phyloP scores from a whole-genome alignment of 2,329 filamentous ascomycete genomes.

The Emmonsiellopsis sp. region DNA sequence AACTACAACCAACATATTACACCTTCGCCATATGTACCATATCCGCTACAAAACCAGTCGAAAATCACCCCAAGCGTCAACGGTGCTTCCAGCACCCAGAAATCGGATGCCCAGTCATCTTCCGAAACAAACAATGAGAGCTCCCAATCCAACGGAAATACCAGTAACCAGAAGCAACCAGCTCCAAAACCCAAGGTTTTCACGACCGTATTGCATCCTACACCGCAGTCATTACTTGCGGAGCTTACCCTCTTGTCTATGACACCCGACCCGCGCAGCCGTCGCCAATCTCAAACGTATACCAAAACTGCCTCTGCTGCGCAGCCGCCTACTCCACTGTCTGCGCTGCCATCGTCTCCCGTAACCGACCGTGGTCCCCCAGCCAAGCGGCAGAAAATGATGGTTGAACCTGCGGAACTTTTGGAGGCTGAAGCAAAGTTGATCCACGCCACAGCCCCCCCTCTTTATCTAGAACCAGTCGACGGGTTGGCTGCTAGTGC shows the following conservation, averaged over 20 bases:
- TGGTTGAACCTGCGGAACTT: conserved; percentile 66
- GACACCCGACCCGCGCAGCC: conserved; percentile 52
- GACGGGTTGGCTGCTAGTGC: conserved; percentile 60
- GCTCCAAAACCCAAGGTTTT: conserved; percentile 50
- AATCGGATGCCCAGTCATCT: background rate
- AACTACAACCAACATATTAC: conserved; percentile 87
- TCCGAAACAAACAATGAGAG: conserved; percentile 16
- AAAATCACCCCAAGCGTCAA: conserved; percentile 33
- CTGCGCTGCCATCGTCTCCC: conserved; percentile 52
- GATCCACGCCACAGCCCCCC: conserved; percentile 62
- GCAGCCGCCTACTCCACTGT: conserved; percentile 59
- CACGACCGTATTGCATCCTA: conserved; percentile 80
- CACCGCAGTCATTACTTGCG: conserved; percentile 61
- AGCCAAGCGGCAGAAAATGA: conserved; percentile 64
- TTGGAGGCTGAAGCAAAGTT: conserved; percentile 69
- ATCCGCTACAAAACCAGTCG: conserved; percentile 44
- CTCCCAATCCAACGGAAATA: conserved; percentile 42
- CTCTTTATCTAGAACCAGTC: conserved; percentile 69
- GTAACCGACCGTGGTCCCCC: conserved; percentile 46
- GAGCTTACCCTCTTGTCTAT: conserved; percentile 70
- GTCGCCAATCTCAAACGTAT: conserved; percentile 37
- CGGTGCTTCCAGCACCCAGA: background rate
- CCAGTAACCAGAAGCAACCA: conserved; percentile 37
- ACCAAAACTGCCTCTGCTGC: conserved; percentile 33
- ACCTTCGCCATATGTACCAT: conserved; percentile 75